Evolutionary conservation across 768 basidiomycete species (phyloP).

Genomic region (Xerocomellus chrysenteron): DNA sequence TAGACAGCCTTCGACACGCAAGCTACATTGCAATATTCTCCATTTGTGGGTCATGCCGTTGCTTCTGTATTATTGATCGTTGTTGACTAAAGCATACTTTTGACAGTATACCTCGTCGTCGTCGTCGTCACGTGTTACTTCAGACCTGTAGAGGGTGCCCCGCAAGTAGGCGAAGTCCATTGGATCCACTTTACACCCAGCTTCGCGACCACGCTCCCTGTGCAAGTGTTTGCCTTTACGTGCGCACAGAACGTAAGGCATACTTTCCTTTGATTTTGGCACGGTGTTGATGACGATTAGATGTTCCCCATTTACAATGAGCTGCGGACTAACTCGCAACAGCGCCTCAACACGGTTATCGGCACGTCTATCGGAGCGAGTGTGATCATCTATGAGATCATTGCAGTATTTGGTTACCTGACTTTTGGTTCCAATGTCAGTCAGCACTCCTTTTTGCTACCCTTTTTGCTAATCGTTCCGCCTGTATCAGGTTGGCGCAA

Average conservation of each 20-base stretch:
- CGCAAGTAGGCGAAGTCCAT: slow-evolving; percentile 63
- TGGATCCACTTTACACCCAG: slow-evolving; percentile 71
- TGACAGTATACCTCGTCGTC: slow-evolving; percentile 69
- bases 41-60: slow-evolving; percentile 57
- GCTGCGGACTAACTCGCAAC: slow-evolving; percentile 74
- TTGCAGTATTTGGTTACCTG: slow-evolving; percentile 86
- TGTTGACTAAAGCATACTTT: neutral
- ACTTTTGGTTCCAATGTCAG: slow-evolving; percentile 86
- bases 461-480: neutral
- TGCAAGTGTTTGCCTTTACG: slow-evolving; percentile 91
- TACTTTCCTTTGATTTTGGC: neutral
- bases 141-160: slow-evolving; percentile 64
- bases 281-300: slow-evolving; percentile 38
- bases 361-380: slow-evolving; percentile 85
- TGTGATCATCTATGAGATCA: slow-evolving; percentile 81
- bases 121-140: slow-evolving; percentile 84
- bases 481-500: slow-evolving; percentile 68
- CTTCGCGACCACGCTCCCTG: slow-evolving; percentile 85
- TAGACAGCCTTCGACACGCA: slow-evolving; percentile 87
- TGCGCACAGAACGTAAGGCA: slow-evolving; percentile 85
- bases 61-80: neutral
- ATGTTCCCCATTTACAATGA: slow-evolving; percentile 95
- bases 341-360: slow-evolving; percentile 84
- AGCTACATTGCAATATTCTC: slow-evolving; percentile 91
- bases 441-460: neutral